phyloP scores from a whole-genome alignment of 257 asterid genomes.

The Solanum peruvianum region DNA sequence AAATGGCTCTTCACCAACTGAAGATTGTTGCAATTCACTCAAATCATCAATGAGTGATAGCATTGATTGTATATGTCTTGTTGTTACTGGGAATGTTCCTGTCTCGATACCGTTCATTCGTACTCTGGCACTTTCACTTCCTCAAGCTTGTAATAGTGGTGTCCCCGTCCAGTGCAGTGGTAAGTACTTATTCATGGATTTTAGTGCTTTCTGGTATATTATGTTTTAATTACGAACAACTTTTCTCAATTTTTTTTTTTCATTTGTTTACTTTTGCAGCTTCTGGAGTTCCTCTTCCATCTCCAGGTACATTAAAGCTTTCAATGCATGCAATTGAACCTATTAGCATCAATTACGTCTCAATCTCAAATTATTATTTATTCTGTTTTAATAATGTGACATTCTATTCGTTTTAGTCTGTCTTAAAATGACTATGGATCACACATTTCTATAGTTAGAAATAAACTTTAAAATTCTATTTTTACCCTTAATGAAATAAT shows the following conservation, averaged over 20 bases:
- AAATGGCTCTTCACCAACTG: slow-evolving; percentile 35
- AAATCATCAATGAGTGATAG: slow-evolving; percentile 31
- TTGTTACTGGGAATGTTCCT: slow-evolving; percentile 68
- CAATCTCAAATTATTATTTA: neutral
- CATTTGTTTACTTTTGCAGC: slow-evolving; percentile 31
- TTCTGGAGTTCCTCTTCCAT: slow-evolving; percentile 56
- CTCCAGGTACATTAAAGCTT: slow-evolving; percentile 45
- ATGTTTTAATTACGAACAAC: neutral
- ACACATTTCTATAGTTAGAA: too few relatives aligned
- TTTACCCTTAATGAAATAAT: too few relatives aligned
- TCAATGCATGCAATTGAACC: neutral
- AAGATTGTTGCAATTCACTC: slow-evolving; percentile 48
- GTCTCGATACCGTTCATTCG: slow-evolving; percentile 47
- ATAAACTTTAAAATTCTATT: neutral
- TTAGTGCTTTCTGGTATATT: neutral
- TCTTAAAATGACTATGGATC: too few relatives aligned
- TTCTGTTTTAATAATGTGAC: too few relatives aligned
- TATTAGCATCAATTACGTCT: neutral
- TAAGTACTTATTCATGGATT: neutral
- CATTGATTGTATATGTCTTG: slow-evolving; percentile 57
- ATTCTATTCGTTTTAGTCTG: too few relatives aligned
- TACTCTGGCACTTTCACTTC: slow-evolving; percentile 40
- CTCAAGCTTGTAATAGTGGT: slow-evolving; percentile 32
- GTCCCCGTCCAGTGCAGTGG: slow-evolving; percentile 66
- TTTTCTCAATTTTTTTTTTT: neutral